phyloP scores from a whole-genome alignment of 75 land plant species.

The Pinus tabuliformis region DNA sequence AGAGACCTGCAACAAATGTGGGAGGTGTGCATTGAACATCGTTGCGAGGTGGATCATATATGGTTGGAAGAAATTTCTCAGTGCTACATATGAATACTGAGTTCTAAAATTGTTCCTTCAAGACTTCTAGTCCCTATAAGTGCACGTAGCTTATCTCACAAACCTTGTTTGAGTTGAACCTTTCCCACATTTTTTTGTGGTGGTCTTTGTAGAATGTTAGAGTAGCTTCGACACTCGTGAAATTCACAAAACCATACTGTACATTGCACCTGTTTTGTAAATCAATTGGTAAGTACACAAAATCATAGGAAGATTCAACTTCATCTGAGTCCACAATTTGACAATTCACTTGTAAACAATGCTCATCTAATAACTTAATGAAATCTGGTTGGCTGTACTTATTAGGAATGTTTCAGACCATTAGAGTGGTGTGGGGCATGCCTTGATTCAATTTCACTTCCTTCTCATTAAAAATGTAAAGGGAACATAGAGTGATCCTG shows the following conservation, averaged over 20 bases:
- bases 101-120: neutral
- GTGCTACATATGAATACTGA: neutral
- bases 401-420: constrained; percentile 41
- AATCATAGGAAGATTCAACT: constrained; percentile 56
- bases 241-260: constrained; percentile 58
- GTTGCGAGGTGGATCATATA: constrained; percentile 1
- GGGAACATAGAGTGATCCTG: neutral
- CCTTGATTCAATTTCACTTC: neutral
- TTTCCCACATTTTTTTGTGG: constrained; percentile 31
- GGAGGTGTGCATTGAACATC: neutral
- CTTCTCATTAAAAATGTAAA: neutral
- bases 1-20: neutral
- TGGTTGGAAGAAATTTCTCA: neutral
- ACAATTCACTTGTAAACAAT: constrained; percentile 39
- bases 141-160: constrained; percentile 49
- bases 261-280: constrained; percentile 53
- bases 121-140: neutral
- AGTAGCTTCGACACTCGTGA: constrained; percentile 36
- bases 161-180: constrained; percentile 41
- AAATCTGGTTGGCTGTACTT: constrained; percentile 43
- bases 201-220: constrained; percentile 27
- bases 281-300: constrained; percentile 72
- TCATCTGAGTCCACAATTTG: constrained; percentile 9
- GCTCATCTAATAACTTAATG: constrained; percentile 38
- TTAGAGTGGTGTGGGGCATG: constrained; percentile 30